A percentile compares a stretch with the other conserved stretches of the same genome.
phyloP scores from a whole-genome alignment of 257 asterid species.

The Solanum gandarillasii region DNA sequence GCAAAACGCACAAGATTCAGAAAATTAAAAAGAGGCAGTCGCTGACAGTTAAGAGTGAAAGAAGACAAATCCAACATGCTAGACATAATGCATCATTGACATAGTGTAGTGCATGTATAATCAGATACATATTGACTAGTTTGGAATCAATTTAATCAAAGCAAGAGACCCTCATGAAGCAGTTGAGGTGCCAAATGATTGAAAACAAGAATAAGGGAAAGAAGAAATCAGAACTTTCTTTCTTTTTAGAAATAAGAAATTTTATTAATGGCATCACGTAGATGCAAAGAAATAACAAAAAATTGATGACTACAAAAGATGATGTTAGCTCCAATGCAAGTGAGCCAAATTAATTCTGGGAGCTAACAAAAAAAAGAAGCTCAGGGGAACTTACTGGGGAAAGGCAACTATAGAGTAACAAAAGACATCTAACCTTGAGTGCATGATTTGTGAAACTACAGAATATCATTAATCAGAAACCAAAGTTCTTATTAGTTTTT shows the following conservation, averaged over 20 bases:
- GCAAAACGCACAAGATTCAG: background rate
- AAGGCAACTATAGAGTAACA: background rate
- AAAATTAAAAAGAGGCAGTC: background rate
- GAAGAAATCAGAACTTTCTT: no score
- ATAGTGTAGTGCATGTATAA: background rate
- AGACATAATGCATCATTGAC: background rate
- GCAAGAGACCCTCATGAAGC: background rate
- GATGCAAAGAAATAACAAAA: background rate
- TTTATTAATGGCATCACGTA: background rate
- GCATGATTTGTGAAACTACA: background rate
- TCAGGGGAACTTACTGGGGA: background rate
- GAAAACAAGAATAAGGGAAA: background rate
- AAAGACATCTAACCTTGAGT: background rate
- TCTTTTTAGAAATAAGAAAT: background rate
- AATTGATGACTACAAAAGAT: background rate
- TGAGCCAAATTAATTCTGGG: background rate
- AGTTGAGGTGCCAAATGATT: background rate
- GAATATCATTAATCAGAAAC: background rate
- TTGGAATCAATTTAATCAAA: background rate
- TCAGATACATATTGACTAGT: background rate
- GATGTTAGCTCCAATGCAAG: background rate
- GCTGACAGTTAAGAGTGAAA: background rate
- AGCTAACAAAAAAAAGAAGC: background rate
- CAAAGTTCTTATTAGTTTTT: background rate
- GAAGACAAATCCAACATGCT: background rate